phyloP scores from a whole-genome alignment of 169 alveolate species.

The Babesia microti region DNA sequence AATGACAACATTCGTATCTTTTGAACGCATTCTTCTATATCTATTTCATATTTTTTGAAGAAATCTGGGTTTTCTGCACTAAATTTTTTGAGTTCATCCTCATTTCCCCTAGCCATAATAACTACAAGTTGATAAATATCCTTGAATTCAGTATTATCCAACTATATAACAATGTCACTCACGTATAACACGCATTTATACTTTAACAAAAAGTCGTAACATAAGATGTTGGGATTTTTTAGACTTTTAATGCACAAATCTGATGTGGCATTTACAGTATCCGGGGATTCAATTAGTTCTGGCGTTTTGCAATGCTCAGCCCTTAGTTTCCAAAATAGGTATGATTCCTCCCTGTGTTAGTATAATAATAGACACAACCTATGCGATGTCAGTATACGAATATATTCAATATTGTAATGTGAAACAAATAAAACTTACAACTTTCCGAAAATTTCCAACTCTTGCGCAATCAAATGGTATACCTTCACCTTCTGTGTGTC shows the following conservation, averaged over 20 bases:
- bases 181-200: too few species aligned
- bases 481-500: slow-evolving; percentile 35
- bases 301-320: slow-evolving; percentile 22
- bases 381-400: too few species aligned
- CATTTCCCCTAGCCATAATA: slow-evolving; percentile 17
- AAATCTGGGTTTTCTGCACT: too few species aligned
- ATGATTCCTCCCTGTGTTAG: slow-evolving; percentile 18
- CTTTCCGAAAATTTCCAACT: slow-evolving; percentile 46
- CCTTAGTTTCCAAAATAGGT: slow-evolving; percentile 19
- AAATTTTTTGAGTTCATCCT: too few species aligned
- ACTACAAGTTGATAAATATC: slow-evolving; percentile 16
- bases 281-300: slow-evolving; percentile 15
- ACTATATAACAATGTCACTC: too few species aligned
- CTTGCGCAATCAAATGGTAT: slow-evolving; percentile 45
- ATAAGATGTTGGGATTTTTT: too few species aligned
- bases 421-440: slow-evolving; percentile 21
- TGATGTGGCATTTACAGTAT: slow-evolving; percentile 39
- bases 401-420: too few species aligned
- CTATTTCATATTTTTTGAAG: slow-evolving; percentile 13
- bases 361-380: too few species aligned
- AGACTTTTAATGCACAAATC: slow-evolving; percentile 39
- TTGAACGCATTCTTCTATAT: slow-evolving; percentile 9
- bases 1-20: slow-evolving; percentile 17
- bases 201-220: too few species aligned
- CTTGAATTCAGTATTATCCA: slow-evolving; percentile 17